Evolutionary conservation across 2,329 filamentous ascomycete species (phyloP), one percentile per base, ranked within the genome.

Genomic region (Ophiosphaerella herpotricha): DNA sequence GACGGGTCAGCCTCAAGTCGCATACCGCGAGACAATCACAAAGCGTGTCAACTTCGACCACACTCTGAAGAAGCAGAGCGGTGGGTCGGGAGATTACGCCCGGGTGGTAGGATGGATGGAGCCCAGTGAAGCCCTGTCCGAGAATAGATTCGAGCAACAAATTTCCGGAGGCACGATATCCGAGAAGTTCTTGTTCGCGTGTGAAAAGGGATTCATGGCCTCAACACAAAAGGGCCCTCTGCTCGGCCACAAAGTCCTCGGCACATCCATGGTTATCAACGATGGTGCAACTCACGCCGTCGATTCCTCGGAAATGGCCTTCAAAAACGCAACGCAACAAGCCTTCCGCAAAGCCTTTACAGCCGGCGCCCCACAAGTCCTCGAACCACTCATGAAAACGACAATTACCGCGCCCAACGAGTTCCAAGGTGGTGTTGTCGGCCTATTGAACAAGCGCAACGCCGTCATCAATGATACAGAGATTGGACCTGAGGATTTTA

Each of bases 381-480:
- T 99, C 32, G 94, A 99, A 76, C 94, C 94, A 5, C 78, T 99
- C 46, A 99, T 99, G 94, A 97, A 97, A 83, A 97, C 91, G 0
- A 92, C 91, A 54, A 91, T 99, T 67, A 96, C 91, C 29, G 92
- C 94, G 1, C 94, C 94, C 39, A 91, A 89, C 68, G 94, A 99
- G 80, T 99, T 97, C 81, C 94, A 99, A 77, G 94, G 94, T 70
- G 92, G 91, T 72, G 89, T 99, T 59, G 90, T 97, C 48, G 92
- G 91, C 66, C 78, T 99, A 42, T 82, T 99, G 78, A 99, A 97
- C 80, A 99, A 99, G 85, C 87, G 94, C 58, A 94, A 91, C 68
- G 91, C 93, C 32, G 89, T 91, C 43, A 97, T 99, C 67, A 89
- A 91, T 71, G 94, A 99, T 68, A 97, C 92, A 5, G 94, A 99